phyloP scores from a whole-genome alignment of 441 rosid genomes.

The Aquilaria agallochum region DNA sequence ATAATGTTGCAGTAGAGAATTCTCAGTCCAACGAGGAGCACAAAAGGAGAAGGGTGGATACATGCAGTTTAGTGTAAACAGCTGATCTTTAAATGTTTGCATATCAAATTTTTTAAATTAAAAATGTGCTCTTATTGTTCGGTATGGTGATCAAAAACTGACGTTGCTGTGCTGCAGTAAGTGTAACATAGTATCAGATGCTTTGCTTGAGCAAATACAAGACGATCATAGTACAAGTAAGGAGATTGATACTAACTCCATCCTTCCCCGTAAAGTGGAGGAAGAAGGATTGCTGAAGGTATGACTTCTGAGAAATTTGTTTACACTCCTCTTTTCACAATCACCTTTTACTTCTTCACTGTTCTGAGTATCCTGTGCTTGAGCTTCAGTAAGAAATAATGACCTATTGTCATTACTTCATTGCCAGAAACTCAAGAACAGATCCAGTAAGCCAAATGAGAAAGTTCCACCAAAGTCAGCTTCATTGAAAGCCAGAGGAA shows the following conservation, averaged over 20 bases:
- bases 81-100: slow-evolving; percentile 8
- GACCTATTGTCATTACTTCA: slow-evolving; percentile 10
- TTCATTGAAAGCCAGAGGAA: slow-evolving; percentile 26
- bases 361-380: background rate
- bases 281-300: slow-evolving; percentile 33
- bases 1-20: slow-evolving; percentile 28
- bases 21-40: slow-evolving; percentile 23
- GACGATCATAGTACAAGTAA: slow-evolving; percentile 18
- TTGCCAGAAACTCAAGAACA: slow-evolving; percentile 36
- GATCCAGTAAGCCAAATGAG: slow-evolving; percentile 21
- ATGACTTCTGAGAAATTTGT: slow-evolving; percentile 13
- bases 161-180: slow-evolving; percentile 21
- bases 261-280: slow-evolving; percentile 16
- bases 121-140: slow-evolving; percentile 1
- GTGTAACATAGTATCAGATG: slow-evolving; percentile 17
- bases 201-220: slow-evolving; percentile 21
- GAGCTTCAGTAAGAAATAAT: slow-evolving; percentile 3
- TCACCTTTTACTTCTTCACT: too few relatives aligned
- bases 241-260: slow-evolving; percentile 12
- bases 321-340: slow-evolving; percentile 1
- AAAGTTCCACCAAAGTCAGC: slow-evolving; percentile 22
- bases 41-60: slow-evolving; percentile 40
- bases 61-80: slow-evolving; percentile 34
- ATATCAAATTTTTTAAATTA: slow-evolving; percentile 8
- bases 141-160: too few relatives aligned